A percentile compares a stretch with the other conserved stretches of the same genome.
Evolutionary conservation across 768 basidiomycete genomes (phyloP).

Genomic region (Trichaptum fuscoviolaceum): DNA sequence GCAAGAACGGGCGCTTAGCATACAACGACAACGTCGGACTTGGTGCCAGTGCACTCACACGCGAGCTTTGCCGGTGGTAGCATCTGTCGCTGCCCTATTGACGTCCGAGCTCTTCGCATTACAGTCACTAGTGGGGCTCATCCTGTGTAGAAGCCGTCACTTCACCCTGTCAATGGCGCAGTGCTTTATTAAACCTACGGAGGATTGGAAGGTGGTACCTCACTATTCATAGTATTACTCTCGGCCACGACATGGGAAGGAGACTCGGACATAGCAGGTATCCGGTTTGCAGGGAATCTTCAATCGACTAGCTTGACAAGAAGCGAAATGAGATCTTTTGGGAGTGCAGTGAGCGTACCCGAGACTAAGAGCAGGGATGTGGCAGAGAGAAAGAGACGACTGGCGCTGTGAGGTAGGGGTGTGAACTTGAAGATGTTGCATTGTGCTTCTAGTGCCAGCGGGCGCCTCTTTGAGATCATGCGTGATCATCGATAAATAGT

Average conservation of each 20-base stretch:
- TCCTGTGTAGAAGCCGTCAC: neutral
- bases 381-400: no score
- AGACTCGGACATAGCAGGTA: neutral
- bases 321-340: no score
- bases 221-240: neutral
- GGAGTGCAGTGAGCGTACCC: no score
- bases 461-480: no score
- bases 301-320: no score
- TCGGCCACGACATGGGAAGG: neutral
- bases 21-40: neutral
- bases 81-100: neutral
- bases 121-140: neutral
- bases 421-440: no score
- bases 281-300: no score
- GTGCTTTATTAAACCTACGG: neutral
- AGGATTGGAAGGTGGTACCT: neutral
- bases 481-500: no score
- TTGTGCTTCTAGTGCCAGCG: no score
- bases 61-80: neutral
- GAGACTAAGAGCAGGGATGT: no score
- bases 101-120: neutral
- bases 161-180: neutral
- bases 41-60: neutral
- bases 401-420: no score
- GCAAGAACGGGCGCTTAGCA: neutral